Evolutionary conservation across 2,329 filamentous ascomycete species (phyloP).

Genomic region (Sporothrix pallida): DNA sequence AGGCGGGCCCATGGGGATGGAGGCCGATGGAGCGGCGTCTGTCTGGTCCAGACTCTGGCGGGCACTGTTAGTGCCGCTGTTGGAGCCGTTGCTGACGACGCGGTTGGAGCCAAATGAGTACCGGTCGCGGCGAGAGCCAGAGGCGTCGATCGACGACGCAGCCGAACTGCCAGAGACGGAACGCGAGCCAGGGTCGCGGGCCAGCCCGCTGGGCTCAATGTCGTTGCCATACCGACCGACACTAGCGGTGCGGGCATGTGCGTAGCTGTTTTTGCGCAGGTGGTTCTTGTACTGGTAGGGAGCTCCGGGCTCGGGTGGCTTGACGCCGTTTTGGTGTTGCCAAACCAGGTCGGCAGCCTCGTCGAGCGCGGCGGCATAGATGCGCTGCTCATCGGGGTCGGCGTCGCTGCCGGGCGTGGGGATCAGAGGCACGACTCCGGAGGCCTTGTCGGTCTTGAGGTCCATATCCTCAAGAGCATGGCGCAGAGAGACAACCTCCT

Average conservation of each 20-base stretch:
- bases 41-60: slow-evolving; percentile 46
- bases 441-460: slow-evolving; percentile 48
- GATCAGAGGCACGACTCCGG: slow-evolving; percentile 14
- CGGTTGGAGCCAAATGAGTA: slow-evolving; percentile 41
- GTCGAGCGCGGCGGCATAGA: slow-evolving; percentile 74
- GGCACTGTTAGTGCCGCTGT: slow-evolving; percentile 39
- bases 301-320: slow-evolving; percentile 62
- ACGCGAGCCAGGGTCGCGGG: slow-evolving; percentile 50
- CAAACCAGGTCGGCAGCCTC: slow-evolving; percentile 81
- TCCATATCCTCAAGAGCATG: slow-evolving; percentile 77
- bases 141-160: slow-evolving; percentile 53
- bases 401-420: slow-evolving; percentile 54
- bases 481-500: slow-evolving; percentile 72
- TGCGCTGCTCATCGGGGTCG: slow-evolving; percentile 60
- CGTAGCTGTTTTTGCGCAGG: slow-evolving; percentile 73
- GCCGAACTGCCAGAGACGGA: slow-evolving; percentile 59
- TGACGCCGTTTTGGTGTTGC: slow-evolving; percentile 70
- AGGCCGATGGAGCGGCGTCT: not conserved
- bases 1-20: not conserved
- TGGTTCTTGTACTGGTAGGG: slow-evolving; percentile 72
- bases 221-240: slow-evolving; percentile 57
- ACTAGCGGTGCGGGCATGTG: slow-evolving; percentile 67
- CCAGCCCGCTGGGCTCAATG: slow-evolving; percentile 54
- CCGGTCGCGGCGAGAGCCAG: slow-evolving; percentile 45
- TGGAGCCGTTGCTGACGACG: slow-evolving; percentile 35